Base-by-base conservation (phyloP, 495 filamentous ascomycete genomes). In the Symbiotaphrina buchneri region DNA sequence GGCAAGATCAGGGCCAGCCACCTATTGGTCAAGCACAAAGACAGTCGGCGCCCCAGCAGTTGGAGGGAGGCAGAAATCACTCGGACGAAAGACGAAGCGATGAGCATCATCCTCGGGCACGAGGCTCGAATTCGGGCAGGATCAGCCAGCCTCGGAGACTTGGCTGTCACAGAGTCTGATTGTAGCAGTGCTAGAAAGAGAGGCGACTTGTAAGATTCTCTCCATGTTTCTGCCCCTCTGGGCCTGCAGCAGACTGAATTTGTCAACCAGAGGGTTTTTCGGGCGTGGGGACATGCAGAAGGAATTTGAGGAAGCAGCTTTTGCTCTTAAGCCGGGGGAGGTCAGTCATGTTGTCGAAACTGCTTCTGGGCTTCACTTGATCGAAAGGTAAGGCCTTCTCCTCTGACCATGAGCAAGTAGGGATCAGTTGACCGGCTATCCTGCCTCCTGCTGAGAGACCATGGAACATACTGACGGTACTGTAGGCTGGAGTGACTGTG, bases 281-380 rank as follows among this genome's bases (percentile, higher is more conserved):
- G 82, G 80, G 15, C 68, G 55, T 34, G 76, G 80, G 4, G 87
- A 97, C 42, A 97, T 97, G 87, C 87, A 97, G 46, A 92, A 85
- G 59, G 87, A 95, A 53, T 97, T 97, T 40, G 87, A 95, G 51
- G 81, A 93, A 19, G 82, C 83, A 0, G 74, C 85, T 3, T 95
- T 95, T 55, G 70, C 70, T 10, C 54, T 97, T 20, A 66, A 81
- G 47, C 71, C 71, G 0, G 81, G 81, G 14, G 71, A 94, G 48
- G 67, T 97, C 34, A 92, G 81, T 46, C 53, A 60, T 14, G 56
- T 92, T 18, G 77, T 94, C 0, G 75, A 92, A 45, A 93, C 85
- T 3, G 81, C 80, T n/a, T 91, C 80, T 16, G 87, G 87, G 2
- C 55, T 94, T 37, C 87, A 97, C 61, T 63, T 97, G 51, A 97